Conservation (phyloP, 2,329 filamentous ascomycete genomes). For the Pseudogymnoascus sp. region DNA sequence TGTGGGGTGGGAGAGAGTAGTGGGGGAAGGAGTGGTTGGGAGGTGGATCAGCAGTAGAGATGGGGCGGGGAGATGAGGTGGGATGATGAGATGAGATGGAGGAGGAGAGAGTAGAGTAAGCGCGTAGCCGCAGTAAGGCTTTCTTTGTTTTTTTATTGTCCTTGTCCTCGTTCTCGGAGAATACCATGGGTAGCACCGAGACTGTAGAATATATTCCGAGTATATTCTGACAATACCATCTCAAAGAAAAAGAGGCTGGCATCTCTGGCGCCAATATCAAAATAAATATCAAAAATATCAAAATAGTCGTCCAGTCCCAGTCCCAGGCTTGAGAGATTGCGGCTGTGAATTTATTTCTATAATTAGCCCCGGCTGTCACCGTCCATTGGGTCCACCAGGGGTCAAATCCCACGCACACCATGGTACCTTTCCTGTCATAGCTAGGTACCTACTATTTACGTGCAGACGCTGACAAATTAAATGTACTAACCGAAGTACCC, state of each 20-base stretch:
- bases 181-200: not conserved
- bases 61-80: not conserved
- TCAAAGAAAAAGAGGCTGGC: not conserved
- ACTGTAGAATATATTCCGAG: not conserved
- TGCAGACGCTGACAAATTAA: not conserved
- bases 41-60: not conserved
- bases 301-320: slow-evolving; percentile 1
- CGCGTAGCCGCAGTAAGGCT: not conserved
- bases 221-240: not conserved
- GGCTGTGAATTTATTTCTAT: slow-evolving; percentile 8
- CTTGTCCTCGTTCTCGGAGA: not conserved
- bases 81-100: not conserved
- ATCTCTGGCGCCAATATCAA: slow-evolving; percentile 3
- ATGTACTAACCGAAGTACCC: not conserved
- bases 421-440: slow-evolving; percentile 6
- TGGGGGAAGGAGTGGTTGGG: not conserved
- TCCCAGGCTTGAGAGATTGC: not conserved
- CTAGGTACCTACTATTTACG: not conserved
- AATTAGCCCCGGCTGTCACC: slow-evolving; percentile 8
- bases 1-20: not conserved
- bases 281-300: slow-evolving; percentile 6
- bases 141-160: not conserved
- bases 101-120: not conserved
- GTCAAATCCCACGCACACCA: slow-evolving; percentile 7
- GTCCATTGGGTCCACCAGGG: slow-evolving; percentile 9